A percentile compares a stretch with the other conserved stretches of the same genome.
Conservation (phyloP, 2,329 filamentous ascomycete species). For the Fusarium abutilonis region DNA sequence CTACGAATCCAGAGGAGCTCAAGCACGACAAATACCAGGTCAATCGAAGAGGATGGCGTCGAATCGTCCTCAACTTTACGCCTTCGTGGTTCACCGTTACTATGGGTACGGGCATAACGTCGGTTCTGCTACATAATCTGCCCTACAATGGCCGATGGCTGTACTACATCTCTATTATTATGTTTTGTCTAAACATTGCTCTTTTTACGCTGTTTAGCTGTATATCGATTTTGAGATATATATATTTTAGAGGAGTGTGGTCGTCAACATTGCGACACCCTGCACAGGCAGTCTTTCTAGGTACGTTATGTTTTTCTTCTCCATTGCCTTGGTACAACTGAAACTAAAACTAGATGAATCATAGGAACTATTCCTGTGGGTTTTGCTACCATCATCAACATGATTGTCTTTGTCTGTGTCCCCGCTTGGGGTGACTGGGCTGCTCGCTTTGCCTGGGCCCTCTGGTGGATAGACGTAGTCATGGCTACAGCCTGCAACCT, state of each 20-base stretch:
- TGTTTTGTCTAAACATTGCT: conserved; percentile 65
- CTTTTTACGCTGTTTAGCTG: conserved; percentile 62
- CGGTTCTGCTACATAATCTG: conserved; percentile 65
- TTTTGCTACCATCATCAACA: conserved; percentile 69
- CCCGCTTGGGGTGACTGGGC: conserved; percentile 66
- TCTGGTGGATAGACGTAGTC: conserved; percentile 64
- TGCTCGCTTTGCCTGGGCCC: conserved; percentile 59
- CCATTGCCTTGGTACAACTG: no score
- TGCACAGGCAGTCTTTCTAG: conserved; percentile 58
- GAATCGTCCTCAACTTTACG: conserved; percentile 22
- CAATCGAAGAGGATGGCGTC: conserved; percentile 26
- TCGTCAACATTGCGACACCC: conserved; percentile 68
- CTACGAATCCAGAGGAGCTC: conserved; percentile 3
- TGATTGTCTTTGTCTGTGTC: conserved; percentile 65
- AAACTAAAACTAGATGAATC: conserved; percentile 44
- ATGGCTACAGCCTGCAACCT: conserved; percentile 58
- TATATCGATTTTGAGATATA: conserved; percentile 66
- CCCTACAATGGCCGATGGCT: conserved; percentile 66
- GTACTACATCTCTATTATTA: conserved; percentile 63
- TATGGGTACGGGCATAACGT: conserved; percentile 73
- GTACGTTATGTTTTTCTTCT: neutral
- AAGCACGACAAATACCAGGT: neutral
- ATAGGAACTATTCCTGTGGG: conserved; percentile 71
- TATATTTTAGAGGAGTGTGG: conserved; percentile 70
- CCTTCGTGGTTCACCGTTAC: conserved; percentile 54